These are phyloP conservation scores for Cladophialophora immunda DNA, from an alignment of 2,329 filamentous ascomycete genomes.

Conservation along the genomic window DNA sequence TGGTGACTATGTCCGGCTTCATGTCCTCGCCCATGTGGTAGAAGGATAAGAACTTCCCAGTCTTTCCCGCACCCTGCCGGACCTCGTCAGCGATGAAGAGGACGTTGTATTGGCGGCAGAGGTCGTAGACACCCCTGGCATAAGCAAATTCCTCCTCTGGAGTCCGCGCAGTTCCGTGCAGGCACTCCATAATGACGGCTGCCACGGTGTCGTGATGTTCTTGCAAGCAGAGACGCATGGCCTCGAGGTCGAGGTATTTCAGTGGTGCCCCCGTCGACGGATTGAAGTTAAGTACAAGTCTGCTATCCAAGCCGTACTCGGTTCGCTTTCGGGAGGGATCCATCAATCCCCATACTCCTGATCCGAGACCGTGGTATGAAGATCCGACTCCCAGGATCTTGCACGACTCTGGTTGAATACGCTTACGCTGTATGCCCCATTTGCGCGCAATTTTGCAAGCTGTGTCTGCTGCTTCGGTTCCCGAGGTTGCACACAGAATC, in stretches of 20 bases:
- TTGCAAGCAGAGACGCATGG: slow-evolving; percentile 58
- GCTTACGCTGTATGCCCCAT: slow-evolving; percentile 97
- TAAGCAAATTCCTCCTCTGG: slow-evolving; percentile 10
- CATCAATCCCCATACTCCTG: slow-evolving; percentile 46
- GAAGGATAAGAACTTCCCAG: slow-evolving; percentile 93
- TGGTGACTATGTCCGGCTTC: slow-evolving; percentile 87
- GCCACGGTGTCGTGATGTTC: slow-evolving; percentile 4
- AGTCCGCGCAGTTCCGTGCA: slow-evolving; percentile 2
- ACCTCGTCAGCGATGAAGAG: slow-evolving; percentile 89
- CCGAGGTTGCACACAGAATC: slow-evolving; percentile 97
- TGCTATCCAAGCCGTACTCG: slow-evolving; percentile 10
- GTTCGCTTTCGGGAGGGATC: slow-evolving; percentile 69
- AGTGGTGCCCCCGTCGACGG: slow-evolving; percentile 75
- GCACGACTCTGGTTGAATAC: slow-evolving; percentile 82
- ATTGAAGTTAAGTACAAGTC: slow-evolving; percentile 64
- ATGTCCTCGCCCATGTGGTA: slow-evolving; percentile 81
- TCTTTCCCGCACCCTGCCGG: slow-evolving; percentile 89
- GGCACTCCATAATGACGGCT: slow-evolving; percentile 13
- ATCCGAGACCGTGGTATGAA: slow-evolving; percentile 82
- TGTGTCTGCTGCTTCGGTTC: slow-evolving; percentile 93
- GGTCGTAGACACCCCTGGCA: slow-evolving; percentile 9
- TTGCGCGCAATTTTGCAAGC: slow-evolving; percentile 95
- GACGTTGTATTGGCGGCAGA: slow-evolving; percentile 20
- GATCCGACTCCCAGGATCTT: slow-evolving; percentile 82
- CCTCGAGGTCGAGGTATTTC: slow-evolving; percentile 82